Evolutionary conservation across 495 filamentous ascomycete genomes (phyloP).

Genomic region (Talaromyces borbonicus): DNA sequence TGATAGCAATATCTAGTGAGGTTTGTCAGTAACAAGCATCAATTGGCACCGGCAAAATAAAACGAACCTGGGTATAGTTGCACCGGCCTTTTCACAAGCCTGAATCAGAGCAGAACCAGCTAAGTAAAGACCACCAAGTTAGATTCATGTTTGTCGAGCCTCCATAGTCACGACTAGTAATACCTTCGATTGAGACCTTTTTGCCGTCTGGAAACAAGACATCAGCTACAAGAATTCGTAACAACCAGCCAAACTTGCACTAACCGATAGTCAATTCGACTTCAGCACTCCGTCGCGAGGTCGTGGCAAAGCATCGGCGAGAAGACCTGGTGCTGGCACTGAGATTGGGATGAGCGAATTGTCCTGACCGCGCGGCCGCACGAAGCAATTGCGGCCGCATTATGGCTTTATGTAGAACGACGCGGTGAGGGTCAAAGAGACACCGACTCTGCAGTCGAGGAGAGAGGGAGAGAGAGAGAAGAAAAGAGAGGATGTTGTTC

Average conservation of each 20-base stretch:
- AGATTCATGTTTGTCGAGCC: constrained; percentile 1
- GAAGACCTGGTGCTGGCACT: constrained; percentile 49
- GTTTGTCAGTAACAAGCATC: constrained; percentile 26
- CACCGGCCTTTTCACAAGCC: constrained; percentile 95
- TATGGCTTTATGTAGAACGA: constrained; percentile 35
- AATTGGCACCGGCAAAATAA: neutral
- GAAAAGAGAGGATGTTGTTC: neutral
- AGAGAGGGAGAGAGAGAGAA: constrained; percentile 13
- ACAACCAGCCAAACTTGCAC: constrained; percentile 27
- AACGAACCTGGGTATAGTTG: constrained; percentile 69
- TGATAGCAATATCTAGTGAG: constrained; percentile 91
- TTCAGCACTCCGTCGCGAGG: constrained; percentile 64
- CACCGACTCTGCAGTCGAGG: constrained; percentile 9
- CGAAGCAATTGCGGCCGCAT: constrained; percentile 86
- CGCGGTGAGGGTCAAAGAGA: constrained; percentile 26
- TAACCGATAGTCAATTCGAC: constrained; percentile 91
- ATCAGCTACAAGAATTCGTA: neutral
- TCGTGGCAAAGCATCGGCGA: constrained; percentile 68
- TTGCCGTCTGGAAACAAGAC: constrained; percentile 64
- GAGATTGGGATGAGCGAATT: no score
- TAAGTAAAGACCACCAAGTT: constrained; percentile 16
- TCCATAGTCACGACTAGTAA: constrained; percentile 4
- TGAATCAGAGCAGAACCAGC: constrained; percentile 91
- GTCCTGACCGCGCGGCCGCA: constrained; percentile 72
- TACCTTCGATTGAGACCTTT: constrained; percentile 93